These are phyloP conservation scores for Pouteria campechiana DNA, from an alignment of 179 eudicot species.

Conservation along the genomic window DNA sequence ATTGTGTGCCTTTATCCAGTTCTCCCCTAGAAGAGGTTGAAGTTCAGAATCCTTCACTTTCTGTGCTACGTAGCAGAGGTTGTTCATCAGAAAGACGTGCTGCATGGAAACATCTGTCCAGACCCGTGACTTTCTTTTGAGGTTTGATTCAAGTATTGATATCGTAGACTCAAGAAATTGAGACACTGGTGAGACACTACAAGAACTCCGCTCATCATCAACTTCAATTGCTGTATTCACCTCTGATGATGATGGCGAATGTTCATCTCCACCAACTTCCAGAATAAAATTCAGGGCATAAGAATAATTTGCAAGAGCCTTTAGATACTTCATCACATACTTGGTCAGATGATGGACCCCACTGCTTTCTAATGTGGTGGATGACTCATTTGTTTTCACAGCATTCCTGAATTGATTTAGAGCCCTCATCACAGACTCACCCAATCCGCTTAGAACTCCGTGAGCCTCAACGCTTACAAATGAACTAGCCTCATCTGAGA, in stretches of 20 bases:
- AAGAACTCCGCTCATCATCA: not conserved
- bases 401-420: conserved; percentile 34
- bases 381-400: conserved; percentile 34
- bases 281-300: conserved; percentile 42
- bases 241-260: not conserved
- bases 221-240: too few species aligned
- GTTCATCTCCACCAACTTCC: conserved; percentile 3
- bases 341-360: conserved; percentile 53
- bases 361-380: conserved; percentile 40
- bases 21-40: conserved; percentile 35
- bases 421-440: conserved; percentile 37
- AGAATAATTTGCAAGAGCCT: conserved; percentile 22
- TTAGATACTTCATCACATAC: conserved; percentile 76
- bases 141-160: conserved; percentile 38
- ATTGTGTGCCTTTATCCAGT: conserved; percentile 46
- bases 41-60: conserved; percentile 47
- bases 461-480: conserved; percentile 34
- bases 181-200: conserved; percentile 16
- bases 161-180: conserved; percentile 27
- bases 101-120: conserved; percentile 47
- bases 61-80: conserved; percentile 52
- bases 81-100: conserved; percentile 75
- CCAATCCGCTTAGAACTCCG: conserved; percentile 34
- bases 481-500: conserved; percentile 26
- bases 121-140: conserved; percentile 43